These are phyloP conservation scores for Aspergillus hiratsukae DNA, from an alignment of 2,329 filamentous ascomycete species.

Conservation along the genomic window DNA sequence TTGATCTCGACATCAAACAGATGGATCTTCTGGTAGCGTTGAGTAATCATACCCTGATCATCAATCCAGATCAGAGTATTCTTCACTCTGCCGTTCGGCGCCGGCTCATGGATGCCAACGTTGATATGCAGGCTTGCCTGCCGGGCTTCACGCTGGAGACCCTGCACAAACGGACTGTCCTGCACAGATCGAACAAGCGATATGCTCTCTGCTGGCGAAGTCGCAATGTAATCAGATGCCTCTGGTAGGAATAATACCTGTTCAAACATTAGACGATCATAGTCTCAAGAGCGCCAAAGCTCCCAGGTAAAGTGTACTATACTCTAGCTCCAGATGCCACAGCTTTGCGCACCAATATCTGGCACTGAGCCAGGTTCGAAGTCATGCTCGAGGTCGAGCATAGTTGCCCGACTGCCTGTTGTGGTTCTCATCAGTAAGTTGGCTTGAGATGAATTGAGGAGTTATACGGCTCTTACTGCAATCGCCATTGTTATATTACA, in stretches of 20 bases:
- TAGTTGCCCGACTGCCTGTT: constrained; percentile 80
- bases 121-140: constrained; percentile 66
- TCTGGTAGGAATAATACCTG: constrained; percentile 86
- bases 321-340: constrained; percentile 74
- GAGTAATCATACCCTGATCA: constrained; percentile 53
- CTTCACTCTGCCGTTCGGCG: constrained; percentile 50
- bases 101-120: constrained; percentile 81
- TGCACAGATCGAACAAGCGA: constrained; percentile 64
- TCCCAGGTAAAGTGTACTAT: background rate
- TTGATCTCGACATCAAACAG: constrained; percentile 71
- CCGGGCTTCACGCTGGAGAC: constrained; percentile 65
- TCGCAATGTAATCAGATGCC: constrained; percentile 82
- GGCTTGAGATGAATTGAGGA: background rate
- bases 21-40: constrained; percentile 82
- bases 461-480: constrained; percentile 17
- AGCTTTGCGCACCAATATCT: constrained; percentile 66
- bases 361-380: constrained; percentile 76
- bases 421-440: constrained; percentile 8
- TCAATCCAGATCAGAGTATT: constrained; percentile 67
- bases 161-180: constrained; percentile 68
- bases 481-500: constrained; percentile 21
- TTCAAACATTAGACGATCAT: constrained; percentile 3
- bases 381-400: constrained; percentile 75
- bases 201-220: constrained; percentile 62
- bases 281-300: background rate